Base-by-base conservation (phyloP, 495 filamentous ascomycete genomes). In the Penicillium mononematosum region DNA sequence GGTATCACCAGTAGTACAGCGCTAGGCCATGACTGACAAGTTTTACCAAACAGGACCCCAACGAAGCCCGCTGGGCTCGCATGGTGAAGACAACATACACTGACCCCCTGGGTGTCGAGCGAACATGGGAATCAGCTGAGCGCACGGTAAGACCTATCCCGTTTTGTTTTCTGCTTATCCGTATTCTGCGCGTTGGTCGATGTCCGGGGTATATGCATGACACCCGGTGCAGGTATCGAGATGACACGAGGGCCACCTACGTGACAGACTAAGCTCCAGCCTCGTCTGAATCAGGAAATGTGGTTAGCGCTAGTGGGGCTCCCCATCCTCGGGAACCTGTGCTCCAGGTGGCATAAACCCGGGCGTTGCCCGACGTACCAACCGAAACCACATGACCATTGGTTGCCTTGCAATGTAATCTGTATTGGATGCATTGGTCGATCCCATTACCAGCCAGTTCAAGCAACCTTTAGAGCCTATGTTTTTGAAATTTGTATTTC, bases 61-160 rank as follows among this genome's bases (percentile, higher is more conserved):
- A 56, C 20, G 88, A 93, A 58, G 88, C 88, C n/a, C 80, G 78
- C 70, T 95, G 90, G 90, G 82, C 83, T 20, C 86, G 83, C 67
- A 75, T 89, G 12, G 76, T 84, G 41, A 88, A 87, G 62, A 86
- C 85, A 27, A 91, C 82, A 14, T 95, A 92, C 66, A 76, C 68
- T 36, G 90, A 94, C 60, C 86, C 88, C 1, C 78, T 84, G 9
- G 88, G 85, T 25, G 76, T 84, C 16, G 74, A 81, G 49, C 80
- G 90, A 53, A 89, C 83, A 34, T 94, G 90, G 90, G 90, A 95
- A 67, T 89, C 86, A 3, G 88, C 87, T 14, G 90, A 94, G 69
- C 80, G 90, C 12, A 79, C 77, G 61, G 79, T 80, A 72, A 70
- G 68, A 62, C 38, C 27, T 50, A 19, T 41, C 5, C 19, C 44